phyloP scores from a whole-genome alignment of 352 stramenopile genomes.

The Pythium oligandrum region DNA sequence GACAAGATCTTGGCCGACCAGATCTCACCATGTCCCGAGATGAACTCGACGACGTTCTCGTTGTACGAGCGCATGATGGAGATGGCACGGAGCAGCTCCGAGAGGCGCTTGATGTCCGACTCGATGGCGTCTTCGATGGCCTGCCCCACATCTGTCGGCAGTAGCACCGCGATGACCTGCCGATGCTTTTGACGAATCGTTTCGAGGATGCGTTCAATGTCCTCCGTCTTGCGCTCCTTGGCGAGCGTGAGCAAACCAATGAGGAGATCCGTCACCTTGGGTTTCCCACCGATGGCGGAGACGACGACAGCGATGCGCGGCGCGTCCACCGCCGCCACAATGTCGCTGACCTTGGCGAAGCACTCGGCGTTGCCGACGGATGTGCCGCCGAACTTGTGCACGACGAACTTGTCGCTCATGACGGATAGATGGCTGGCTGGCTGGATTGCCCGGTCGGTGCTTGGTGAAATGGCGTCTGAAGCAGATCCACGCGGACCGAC shows the following conservation, averaged over 20 bases:
- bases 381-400: conserved; percentile 98
- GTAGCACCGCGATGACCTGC: conserved; percentile 56
- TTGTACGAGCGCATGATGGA: conserved; percentile 87
- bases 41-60: conserved; percentile 86
- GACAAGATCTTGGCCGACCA: conserved; percentile 93
- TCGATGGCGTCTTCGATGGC: conserved; percentile 60
- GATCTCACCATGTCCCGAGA: conserved; percentile 95
- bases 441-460: background rate
- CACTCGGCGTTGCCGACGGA: conserved; percentile 91
- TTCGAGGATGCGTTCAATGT: conserved; percentile 67
- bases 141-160: conserved; percentile 40
- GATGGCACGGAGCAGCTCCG: conserved; percentile 80
- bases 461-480: too few relatives aligned
- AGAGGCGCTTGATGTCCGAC: conserved; percentile 60
- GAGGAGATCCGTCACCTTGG: conserved; percentile 95
- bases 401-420: conserved; percentile 73
- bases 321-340: conserved; percentile 42
- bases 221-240: conserved; percentile 70
- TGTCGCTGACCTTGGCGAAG: conserved; percentile 83
- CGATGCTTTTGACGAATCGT: conserved; percentile 78
- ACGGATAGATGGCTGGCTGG: background rate
- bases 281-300: conserved; percentile 95
- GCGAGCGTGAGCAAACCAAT: conserved; percentile 87
- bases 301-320: conserved; percentile 85
- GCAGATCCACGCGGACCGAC: too few relatives aligned